These are phyloP conservation scores for Fusarium sp. DNA, from an alignment of 2,329 filamentous ascomycete species.

Conservation along the genomic window DNA sequence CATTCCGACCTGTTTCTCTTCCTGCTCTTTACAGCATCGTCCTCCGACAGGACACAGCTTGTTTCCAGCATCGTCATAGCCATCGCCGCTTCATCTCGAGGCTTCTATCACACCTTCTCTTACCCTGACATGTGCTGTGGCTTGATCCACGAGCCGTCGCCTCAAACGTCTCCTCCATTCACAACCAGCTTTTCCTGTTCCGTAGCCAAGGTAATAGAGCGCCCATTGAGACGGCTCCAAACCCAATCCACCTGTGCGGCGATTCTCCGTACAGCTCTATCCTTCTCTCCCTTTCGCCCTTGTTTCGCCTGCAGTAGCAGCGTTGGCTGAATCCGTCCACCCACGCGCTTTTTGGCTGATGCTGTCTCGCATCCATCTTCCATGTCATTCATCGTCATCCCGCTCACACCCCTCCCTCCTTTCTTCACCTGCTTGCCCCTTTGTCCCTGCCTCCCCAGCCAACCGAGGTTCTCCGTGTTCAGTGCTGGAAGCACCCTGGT, in stretches of 20 bases:
- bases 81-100: constrained; percentile 1
- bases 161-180: neutral
- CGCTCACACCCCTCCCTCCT: constrained; percentile 9
- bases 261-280: neutral
- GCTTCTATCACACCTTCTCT: constrained; percentile 8
- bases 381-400: constrained; percentile 30
- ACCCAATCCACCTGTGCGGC: constrained; percentile 11
- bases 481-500: constrained; percentile 2
- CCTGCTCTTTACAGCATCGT: constrained; percentile 2
- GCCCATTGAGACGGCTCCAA: neutral
- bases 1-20: neutral
- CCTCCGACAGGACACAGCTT: neutral
- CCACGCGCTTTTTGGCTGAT: constrained; percentile 7
- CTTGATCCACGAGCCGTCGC: constrained; percentile 5
- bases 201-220: constrained; percentile 28
- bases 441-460: constrained; percentile 3
- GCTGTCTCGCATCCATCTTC: constrained; percentile 20
- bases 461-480: constrained; percentile 14
- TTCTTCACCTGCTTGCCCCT: constrained; percentile 4
- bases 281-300: neutral
- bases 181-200: neutral
- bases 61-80: neutral
- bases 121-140: neutral
- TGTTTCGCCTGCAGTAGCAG: constrained; percentile 2
- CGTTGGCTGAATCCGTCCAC: neutral